Conservation (phyloP, 2,329 filamentous ascomycete species). For the Calonectria fujianensis region DNA sequence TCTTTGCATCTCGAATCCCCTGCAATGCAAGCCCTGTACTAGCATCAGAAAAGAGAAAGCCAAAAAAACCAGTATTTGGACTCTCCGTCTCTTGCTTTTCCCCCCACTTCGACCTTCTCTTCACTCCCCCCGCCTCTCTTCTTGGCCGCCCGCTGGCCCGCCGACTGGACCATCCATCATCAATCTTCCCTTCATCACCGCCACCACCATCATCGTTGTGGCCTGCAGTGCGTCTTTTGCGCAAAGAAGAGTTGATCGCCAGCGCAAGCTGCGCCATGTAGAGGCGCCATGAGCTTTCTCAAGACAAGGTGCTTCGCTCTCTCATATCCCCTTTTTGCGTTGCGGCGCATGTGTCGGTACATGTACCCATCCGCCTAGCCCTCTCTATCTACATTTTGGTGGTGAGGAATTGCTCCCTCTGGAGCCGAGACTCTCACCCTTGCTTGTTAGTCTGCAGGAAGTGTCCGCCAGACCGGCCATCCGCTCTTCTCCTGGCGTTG, state of each 20-base stretch:
- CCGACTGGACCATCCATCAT: slow-evolving; percentile 29
- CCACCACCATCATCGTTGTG: slow-evolving; percentile 10
- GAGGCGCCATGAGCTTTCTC: slow-evolving; percentile 65
- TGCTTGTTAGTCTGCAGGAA: background rate
- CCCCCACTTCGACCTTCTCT: slow-evolving; percentile 27
- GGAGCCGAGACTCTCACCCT: background rate
- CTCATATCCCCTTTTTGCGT: slow-evolving; percentile 31
- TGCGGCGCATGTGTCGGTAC: slow-evolving; percentile 19
- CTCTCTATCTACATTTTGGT: slow-evolving; percentile 4
- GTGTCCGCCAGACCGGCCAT: slow-evolving; percentile 4
- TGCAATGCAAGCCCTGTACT: slow-evolving; percentile 19
- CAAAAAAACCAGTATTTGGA: slow-evolving; percentile 33
- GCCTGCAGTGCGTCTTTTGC: slow-evolving; percentile 19
- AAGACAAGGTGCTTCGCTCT: slow-evolving; percentile 63
- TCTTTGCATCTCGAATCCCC: slow-evolving; percentile 28
- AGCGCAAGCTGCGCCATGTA: slow-evolving; percentile 61
- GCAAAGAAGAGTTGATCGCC: slow-evolving; percentile 40
- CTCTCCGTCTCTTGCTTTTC: slow-evolving; percentile 25
- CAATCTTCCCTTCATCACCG: slow-evolving; percentile 32
- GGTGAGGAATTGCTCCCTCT: slow-evolving; percentile 16
- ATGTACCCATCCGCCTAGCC: slow-evolving; percentile 14
- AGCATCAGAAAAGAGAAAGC: slow-evolving; percentile 28
- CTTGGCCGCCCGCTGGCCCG: slow-evolving; percentile 34
- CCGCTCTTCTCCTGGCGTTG: slow-evolving; percentile 4
- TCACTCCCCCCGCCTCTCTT: slow-evolving; percentile 26